A percentile compares a stretch with the other conserved stretches of the same genome.
These are phyloP conservation scores for Leucoagaricus sp. DNA, from an alignment of 1,284 basidiomycete genomes.

Conservation along the genomic window DNA sequence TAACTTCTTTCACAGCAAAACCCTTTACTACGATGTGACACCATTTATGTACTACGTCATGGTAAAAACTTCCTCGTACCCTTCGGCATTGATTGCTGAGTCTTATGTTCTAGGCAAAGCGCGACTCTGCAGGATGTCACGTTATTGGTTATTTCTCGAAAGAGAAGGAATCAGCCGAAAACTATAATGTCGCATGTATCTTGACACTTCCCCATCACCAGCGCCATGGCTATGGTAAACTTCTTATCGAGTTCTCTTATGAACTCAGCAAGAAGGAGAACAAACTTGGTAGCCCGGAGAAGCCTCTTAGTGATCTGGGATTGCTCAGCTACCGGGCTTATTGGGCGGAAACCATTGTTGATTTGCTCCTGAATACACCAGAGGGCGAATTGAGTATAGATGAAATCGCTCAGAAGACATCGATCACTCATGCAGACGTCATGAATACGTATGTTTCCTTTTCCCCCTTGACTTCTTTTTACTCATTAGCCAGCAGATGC, in stretches of 20 bases:
- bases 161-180: slow-evolving; percentile 98
- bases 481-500: slow-evolving; percentile 55
- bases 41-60: slow-evolving; percentile 99
- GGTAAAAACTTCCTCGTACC: slow-evolving; percentile 47
- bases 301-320: slow-evolving; percentile 95
- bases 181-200: slow-evolving; percentile 99
- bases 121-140: slow-evolving; percentile 92
- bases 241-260: slow-evolving; percentile 98
- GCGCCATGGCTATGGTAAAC: slow-evolving; percentile 92
- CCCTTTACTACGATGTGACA: slow-evolving; percentile 99
- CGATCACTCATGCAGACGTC: slow-evolving; percentile 96
- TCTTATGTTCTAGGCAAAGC: slow-evolving; percentile 56
- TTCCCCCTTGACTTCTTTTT: slow-evolving; percentile 15
- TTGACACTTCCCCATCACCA: slow-evolving; percentile 97
- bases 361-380: slow-evolving; percentile 78
- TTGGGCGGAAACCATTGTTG: slow-evolving; percentile 98
- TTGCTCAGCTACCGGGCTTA: slow-evolving; percentile 94
- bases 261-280: slow-evolving; percentile 96
- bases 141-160: slow-evolving; percentile 99
- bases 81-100: slow-evolving; percentile 17
- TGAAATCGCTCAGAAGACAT: slow-evolving; percentile 95
- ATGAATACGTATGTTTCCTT: slow-evolving; percentile 87
- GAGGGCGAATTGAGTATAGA: slow-evolving; percentile 86
- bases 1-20: slow-evolving; percentile 67
- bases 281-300: slow-evolving; percentile 96